Evolutionary conservation across 192 early-diverging fungal genomes (phyloP).

Genomic region (Chytriomyces sp.): DNA sequence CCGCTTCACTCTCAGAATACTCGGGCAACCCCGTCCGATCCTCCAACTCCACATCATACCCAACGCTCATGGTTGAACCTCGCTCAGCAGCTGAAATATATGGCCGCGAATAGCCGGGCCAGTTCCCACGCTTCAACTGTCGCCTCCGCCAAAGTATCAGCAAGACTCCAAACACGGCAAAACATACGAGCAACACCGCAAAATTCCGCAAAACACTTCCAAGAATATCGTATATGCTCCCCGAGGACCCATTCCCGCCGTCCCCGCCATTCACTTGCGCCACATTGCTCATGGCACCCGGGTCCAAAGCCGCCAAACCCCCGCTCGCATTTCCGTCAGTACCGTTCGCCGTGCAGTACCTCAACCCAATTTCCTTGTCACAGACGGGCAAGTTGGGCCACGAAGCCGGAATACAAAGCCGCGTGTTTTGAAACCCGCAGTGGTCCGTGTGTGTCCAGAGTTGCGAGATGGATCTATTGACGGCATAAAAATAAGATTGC

Average conservation of each 20-base stretch:
- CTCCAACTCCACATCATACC: background rate
- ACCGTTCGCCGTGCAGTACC: background rate
- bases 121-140: background rate
- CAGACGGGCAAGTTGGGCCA: slow-evolving; percentile 16
- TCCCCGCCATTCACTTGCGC: no score
- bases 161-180: background rate
- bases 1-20: background rate
- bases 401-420: background rate
- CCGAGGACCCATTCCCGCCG: background rate
- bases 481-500: background rate
- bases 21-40: background rate
- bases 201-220: background rate
- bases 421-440: slow-evolving; percentile 13
- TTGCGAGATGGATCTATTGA: background rate
- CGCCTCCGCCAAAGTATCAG: background rate
- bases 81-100: background rate
- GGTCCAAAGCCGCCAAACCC: no score
- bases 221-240: background rate
- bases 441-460: slow-evolving; percentile 9
- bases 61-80: background rate
- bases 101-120: background rate
- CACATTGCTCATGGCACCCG: no score
- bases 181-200: background rate
- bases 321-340: background rate
- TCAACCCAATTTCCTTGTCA: background rate